Evolutionary conservation across 1,139 yeast species (phyloP).

Genomic region (Pichia sp.): DNA sequence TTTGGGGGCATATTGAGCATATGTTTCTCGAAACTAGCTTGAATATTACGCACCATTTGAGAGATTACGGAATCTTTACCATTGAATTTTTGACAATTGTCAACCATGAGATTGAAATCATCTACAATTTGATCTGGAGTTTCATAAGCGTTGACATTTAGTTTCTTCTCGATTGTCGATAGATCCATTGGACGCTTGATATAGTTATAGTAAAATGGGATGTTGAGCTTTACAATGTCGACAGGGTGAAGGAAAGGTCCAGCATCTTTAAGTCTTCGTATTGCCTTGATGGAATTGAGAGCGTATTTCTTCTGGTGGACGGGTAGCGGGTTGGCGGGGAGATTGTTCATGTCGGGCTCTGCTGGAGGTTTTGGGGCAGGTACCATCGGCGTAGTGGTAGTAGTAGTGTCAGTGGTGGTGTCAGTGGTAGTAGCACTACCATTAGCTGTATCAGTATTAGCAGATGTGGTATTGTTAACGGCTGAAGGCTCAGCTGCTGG

Average conservation of each 20-base stretch:
- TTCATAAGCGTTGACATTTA: slow-evolving; percentile 62
- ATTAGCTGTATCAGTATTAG: neutral
- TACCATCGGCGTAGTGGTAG: slow-evolving; percentile 24
- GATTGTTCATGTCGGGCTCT: slow-evolving; percentile 65
- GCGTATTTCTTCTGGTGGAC: slow-evolving; percentile 77
- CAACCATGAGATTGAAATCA: slow-evolving; percentile 82
- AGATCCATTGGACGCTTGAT: slow-evolving; percentile 90
- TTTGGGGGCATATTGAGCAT: slow-evolving; percentile 86
- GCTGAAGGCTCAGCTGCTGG: neutral
- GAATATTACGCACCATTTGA: slow-evolving; percentile 83
- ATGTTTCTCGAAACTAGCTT: slow-evolving; percentile 89
- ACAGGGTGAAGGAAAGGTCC: slow-evolving; percentile 86
- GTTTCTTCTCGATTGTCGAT: slow-evolving; percentile 79
- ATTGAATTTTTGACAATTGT: slow-evolving; percentile 75
- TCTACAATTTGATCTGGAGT: slow-evolving; percentile 59
- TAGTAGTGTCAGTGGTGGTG: neutral
- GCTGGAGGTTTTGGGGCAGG: slow-evolving; percentile 70
- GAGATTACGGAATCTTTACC: slow-evolving; percentile 81
- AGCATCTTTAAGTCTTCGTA: slow-evolving; percentile 88
- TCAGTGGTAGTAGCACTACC: neutral
- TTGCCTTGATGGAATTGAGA: slow-evolving; percentile 61
- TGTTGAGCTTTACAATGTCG: slow-evolving; percentile 77
- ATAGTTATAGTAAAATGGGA: slow-evolving; percentile 83
- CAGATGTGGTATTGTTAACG: neutral
- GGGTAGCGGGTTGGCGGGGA: slow-evolving; percentile 70